Conservation (phyloP, 208 protist species). For the Crithidia mellificae region DNA sequence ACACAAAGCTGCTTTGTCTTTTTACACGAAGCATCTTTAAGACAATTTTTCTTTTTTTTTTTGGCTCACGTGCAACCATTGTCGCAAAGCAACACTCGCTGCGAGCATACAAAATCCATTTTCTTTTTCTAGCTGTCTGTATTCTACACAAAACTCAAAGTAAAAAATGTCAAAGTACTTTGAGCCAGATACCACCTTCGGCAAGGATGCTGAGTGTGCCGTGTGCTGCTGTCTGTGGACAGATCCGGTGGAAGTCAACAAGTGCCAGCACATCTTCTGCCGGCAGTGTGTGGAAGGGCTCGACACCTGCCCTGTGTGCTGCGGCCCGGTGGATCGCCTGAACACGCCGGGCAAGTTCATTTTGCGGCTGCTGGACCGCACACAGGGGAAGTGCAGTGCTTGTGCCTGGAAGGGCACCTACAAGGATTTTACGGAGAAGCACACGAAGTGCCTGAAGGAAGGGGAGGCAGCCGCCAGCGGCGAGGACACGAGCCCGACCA, state of each 20-base stretch:
- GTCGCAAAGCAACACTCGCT: too few relatives aligned
- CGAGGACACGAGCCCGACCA: conserved; percentile 3
- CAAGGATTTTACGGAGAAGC: conserved; percentile 50
- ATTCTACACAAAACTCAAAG: too few relatives aligned
- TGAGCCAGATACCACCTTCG: conserved; percentile 38
- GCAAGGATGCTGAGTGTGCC: conserved; percentile 48
- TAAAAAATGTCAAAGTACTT: conserved; percentile 50
- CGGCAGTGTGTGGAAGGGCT: conserved; percentile 37
- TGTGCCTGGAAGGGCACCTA: conserved; percentile 63
- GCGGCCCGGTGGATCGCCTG: conserved; percentile 26
- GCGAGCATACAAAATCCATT: too few relatives aligned
- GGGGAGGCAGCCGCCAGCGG: conserved; percentile 7
- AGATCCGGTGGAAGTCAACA: conserved; percentile 45
- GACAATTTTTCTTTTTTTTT: too few relatives aligned
- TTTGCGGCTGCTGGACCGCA: conserved; percentile 46
- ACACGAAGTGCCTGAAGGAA: conserved; percentile 36
- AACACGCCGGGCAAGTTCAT: conserved; percentile 43
- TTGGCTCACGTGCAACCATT: too few relatives aligned
- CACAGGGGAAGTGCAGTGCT: conserved; percentile 44
- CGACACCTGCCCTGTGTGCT: conserved; percentile 55
- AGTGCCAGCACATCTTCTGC: conserved; percentile 70
- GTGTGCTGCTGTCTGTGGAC: conserved; percentile 51
- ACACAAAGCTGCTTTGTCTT: too few relatives aligned
- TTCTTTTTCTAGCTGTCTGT: too few relatives aligned
- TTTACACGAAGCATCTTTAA: too few relatives aligned